Conservation (phyloP, 1,284 basidiomycete genomes). For the Cutaneotrichosporon cavernicola region DNA sequence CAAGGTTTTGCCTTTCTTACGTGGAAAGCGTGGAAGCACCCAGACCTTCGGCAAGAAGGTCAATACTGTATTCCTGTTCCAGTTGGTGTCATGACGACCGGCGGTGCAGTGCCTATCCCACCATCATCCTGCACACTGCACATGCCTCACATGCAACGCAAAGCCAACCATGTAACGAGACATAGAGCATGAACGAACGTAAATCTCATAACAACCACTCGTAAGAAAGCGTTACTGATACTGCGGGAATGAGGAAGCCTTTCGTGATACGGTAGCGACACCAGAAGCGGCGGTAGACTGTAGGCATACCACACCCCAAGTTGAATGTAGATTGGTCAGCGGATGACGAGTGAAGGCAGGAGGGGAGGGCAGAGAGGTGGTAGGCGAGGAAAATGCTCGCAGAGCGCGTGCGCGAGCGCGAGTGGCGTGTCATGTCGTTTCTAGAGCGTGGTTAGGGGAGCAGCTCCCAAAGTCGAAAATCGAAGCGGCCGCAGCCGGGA, state of each 20-base stretch:
- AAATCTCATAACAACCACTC: slow-evolving; percentile 22
- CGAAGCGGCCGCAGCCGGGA: slow-evolving; percentile 10
- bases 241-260: not conserved
- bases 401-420: slow-evolving; percentile 4
- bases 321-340: not conserved
- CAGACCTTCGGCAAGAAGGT: not conserved
- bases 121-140: not conserved
- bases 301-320: not conserved
- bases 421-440: slow-evolving; percentile 9
- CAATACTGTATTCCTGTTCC: not conserved
- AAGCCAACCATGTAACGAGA: slow-evolving; percentile 2
- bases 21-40: not conserved
- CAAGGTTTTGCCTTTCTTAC: not conserved
- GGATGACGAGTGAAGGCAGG: not conserved
- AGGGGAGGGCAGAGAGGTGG: not conserved
- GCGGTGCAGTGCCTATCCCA: not conserved
- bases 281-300: not conserved
- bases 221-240: slow-evolving; percentile 18
- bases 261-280: not conserved
- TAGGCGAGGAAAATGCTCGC: slow-evolving; percentile 1
- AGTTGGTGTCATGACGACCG: not conserved
- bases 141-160: not conserved
- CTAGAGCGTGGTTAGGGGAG: not conserved
- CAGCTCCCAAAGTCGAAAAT: slow-evolving; percentile 1
- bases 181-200: slow-evolving; percentile 13